A percentile compares a stretch with the other conserved stretches of the same genome.
These are phyloP conservation scores for Colletotrichum camelliae DNA, from an alignment of 2,329 filamentous ascomycete species.

Conservation along the genomic window DNA sequence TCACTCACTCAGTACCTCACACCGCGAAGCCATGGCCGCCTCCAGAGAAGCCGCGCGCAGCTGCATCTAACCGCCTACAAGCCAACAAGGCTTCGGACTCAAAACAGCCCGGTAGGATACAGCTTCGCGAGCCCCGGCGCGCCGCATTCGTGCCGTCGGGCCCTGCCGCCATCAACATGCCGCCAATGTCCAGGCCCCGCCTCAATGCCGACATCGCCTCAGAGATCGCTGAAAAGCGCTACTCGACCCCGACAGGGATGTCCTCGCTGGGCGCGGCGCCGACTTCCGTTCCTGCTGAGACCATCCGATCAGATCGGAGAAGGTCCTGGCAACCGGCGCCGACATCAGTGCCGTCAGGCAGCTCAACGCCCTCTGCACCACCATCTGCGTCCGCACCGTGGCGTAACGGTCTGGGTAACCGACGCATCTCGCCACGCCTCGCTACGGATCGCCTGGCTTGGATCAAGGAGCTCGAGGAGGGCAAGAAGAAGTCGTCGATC, in stretches of 20 bases:
- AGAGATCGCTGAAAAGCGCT: background rate
- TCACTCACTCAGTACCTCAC: background rate
- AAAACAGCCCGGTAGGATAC: background rate
- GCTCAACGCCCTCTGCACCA: background rate
- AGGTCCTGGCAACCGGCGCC: slow-evolving; percentile 10
- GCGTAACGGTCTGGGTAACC: background rate
- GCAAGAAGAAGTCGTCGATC: background rate
- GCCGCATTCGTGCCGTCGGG: background rate
- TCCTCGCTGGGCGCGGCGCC: background rate
- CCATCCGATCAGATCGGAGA: background rate
- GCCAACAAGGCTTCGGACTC: background rate
- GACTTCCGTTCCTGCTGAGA: background rate
- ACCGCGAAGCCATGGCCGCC: slow-evolving; percentile 6
- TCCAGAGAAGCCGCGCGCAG: background rate
- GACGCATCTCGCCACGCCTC: background rate
- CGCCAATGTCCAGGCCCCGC: background rate
- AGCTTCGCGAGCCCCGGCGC: background rate
- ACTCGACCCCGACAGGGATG: background rate
- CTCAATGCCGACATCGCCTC: background rate
- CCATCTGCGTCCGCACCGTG: slow-evolving; percentile 9
- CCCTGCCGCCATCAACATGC: background rate
- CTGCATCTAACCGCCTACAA: background rate
- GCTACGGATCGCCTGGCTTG: slow-evolving; percentile 9
- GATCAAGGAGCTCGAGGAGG: slow-evolving; percentile 13
- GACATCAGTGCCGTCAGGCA: background rate